Percentiles rank a stretch among this genome's conserved stretches.
Conservation (phyloP, 164 flowering plant genomes). For the Macadamia integrifolia region DNA sequence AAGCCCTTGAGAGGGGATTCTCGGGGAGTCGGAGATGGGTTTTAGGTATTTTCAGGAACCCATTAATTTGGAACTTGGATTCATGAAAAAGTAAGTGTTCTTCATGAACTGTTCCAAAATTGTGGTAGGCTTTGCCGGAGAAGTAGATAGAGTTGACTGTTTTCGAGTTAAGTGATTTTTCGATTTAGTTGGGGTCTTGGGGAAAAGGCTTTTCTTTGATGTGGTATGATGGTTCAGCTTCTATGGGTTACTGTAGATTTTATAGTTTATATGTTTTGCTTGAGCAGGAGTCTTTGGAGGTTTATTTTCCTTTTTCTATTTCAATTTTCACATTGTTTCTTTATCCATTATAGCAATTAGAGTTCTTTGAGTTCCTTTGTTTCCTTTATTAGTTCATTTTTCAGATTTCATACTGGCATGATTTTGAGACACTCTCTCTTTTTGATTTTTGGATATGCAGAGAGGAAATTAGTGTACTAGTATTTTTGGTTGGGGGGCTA, state of each 20-base stretch:
- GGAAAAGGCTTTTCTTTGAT: background rate
- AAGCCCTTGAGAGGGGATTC: background rate
- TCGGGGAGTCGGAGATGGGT: background rate
- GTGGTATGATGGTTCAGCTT: background rate
- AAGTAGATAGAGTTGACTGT: too few species aligned
- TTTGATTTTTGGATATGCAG: constrained; percentile 21
- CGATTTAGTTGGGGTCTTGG: constrained; percentile 1
- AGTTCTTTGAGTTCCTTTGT: background rate
- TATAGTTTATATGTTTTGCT: too few species aligned
- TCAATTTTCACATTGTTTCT: background rate
- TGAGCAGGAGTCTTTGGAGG: background rate
- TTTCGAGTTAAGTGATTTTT: background rate
- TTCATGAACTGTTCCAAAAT: too few species aligned
- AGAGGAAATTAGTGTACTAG: constrained; percentile 9
- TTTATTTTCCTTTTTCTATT: background rate
- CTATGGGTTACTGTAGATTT: background rate
- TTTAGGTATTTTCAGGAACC: background rate
- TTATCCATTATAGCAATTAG: background rate
- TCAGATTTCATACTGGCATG: background rate
- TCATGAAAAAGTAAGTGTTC: background rate
- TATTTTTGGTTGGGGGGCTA: constrained; percentile 21
- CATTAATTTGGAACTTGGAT: background rate
- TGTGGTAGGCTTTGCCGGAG: too few species aligned
- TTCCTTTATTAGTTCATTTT: background rate
- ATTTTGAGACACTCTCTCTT: constrained; percentile 2